Base-by-base conservation (phyloP, 768 basidiomycete genomes). In the Clathrus columnatus region DNA sequence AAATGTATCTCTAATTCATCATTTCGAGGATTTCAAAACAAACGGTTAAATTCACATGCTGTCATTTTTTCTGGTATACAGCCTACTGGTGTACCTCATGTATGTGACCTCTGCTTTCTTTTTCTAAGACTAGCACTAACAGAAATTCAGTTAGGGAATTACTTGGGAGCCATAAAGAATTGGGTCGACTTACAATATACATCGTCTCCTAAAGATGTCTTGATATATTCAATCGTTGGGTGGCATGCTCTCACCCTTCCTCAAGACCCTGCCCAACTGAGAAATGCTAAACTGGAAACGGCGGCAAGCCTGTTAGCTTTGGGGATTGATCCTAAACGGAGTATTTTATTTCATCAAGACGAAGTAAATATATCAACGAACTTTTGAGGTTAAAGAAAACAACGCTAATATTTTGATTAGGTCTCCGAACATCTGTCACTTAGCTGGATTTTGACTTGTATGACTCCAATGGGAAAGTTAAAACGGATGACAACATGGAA, bases 401-500 rank as follows among this genome's bases (percentile, higher is more conserved):
- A 56, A 52, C 16, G 6, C 10, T 46, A 27, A 2, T 1, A 29
- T 53, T 29, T 47, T 21, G 7, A 18, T 42, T 57, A 95, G 91
- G 90, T 93, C 53, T 82, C 75, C 51, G 75, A 85, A 58, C 94
- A 97, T 64, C 77, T 83, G 0, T 93, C 97, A 61, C 70, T 96
- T 17, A 84, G 87, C 2, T 97, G 94, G 95, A 82, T 94, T 48
- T 67, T 97, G 56, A 88, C 80, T 60, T 95, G 91, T 62, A 70
- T 92, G 28, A 85, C 90, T 0, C 84, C 91, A 0, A 75, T 94
- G 20, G 91, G 91, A 8, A 83, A 82, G 61, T 70, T 97, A 8
- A 80, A 83, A 41, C 70, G 93, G 43, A 96, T 97, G 95, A 97
- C 93, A 4, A 92, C 91, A 0, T 97, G 94, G 92, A 98, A 97